Evolutionary conservation across 129 eudicot genomes (phyloP).

Genomic region (Oenanthe sinensis): DNA sequence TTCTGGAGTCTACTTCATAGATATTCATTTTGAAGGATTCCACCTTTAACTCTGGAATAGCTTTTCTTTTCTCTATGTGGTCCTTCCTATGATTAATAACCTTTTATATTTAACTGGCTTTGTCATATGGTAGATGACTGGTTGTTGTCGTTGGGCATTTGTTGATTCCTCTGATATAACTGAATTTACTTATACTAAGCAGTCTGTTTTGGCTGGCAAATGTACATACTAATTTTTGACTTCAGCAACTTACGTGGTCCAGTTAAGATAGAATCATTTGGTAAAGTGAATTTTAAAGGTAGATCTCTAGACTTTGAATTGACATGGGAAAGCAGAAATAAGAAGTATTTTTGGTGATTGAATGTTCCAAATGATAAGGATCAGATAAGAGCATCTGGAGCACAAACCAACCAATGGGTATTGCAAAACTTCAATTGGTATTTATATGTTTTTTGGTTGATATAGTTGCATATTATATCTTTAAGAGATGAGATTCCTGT

Average conservation of each 20-base stretch:
- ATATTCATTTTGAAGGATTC: neutral
- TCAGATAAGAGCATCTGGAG: conserved; percentile 25
- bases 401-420: conserved; percentile 11
- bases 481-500: neutral
- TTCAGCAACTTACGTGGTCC: neutral
- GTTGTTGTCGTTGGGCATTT: neutral
- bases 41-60: conserved; percentile 4
- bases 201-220: conserved; percentile 1
- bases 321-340: conserved; percentile 2
- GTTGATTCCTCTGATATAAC: neutral
- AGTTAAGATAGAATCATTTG: conserved; percentile 1
- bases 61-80: neutral
- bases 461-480: neutral
- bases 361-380: conserved; percentile 49
- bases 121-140: neutral
- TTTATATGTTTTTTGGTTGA: neutral
- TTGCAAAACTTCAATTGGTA: conserved; percentile 13
- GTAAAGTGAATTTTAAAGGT: neutral
- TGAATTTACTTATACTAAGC: conserved; percentile 1
- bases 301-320: neutral
- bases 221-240: conserved; percentile 1
- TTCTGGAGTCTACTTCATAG: neutral
- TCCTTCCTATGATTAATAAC: neutral
- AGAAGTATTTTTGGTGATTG: conserved; percentile 17
- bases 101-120: neutral